Conservation (phyloP, 192 early-diverging fungal species). For the Pilobolus umbonatus region DNA sequence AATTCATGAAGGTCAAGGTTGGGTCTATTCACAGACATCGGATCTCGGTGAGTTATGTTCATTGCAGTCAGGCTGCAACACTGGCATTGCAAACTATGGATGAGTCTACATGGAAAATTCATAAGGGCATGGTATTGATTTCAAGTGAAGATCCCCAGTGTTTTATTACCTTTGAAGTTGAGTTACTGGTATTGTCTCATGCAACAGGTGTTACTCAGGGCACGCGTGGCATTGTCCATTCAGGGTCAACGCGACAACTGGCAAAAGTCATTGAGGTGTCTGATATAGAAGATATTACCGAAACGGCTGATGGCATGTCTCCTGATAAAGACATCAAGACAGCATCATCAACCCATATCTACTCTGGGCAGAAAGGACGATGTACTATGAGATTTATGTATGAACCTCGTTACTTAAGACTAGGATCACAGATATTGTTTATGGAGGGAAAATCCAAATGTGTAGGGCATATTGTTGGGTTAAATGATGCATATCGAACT, state of each 20-base stretch:
- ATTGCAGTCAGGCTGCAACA: conserved; percentile 72
- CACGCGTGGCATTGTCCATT: conserved; percentile 55
- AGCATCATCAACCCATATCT: no score
- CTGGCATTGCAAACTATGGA: conserved; percentile 40
- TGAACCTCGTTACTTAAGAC: conserved; percentile 57
- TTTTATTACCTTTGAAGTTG: conserved; percentile 61
- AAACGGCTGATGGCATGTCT: not conserved
- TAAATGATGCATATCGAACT: no score
- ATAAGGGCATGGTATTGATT: conserved; percentile 54
- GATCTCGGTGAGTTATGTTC: conserved; percentile 61
- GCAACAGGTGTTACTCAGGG: conserved; percentile 41
- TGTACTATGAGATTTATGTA: conserved; percentile 53
- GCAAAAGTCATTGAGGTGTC: conserved; percentile 44
- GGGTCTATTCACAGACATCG: conserved; percentile 81
- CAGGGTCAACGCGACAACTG: conserved; percentile 54
- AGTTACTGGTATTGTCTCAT: conserved; percentile 59
- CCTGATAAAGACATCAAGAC: no score
- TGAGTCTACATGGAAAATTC: conserved; percentile 18
- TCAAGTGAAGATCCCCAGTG: conserved; percentile 37
- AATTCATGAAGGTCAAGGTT: conserved; percentile 63
- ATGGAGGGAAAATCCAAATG: conserved; percentile 63
- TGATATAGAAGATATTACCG: not conserved
- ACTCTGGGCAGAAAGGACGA: conserved; percentile 43
- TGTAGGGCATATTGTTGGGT: conserved; percentile 55
- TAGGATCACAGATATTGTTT: conserved; percentile 58